Conservation (phyloP, 805 yeast genomes). For the Spathaspora sp. region DNA sequence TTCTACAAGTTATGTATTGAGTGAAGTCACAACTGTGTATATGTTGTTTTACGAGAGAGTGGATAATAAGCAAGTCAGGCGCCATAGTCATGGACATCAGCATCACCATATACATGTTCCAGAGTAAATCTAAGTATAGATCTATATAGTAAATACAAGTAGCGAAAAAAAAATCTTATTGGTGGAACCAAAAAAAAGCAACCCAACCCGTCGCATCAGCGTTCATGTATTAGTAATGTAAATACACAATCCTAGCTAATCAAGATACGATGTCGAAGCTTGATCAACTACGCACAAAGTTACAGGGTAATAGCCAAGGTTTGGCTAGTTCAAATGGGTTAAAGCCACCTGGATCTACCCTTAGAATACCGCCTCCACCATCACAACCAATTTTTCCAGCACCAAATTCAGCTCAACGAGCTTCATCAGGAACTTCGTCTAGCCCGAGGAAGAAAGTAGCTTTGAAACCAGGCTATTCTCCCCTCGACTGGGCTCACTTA, state of each 20-base stretch:
- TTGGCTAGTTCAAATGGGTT: neutral
- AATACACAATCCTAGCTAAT: neutral
- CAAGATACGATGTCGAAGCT: neutral
- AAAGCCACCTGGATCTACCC: neutral
- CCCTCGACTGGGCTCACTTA: slow-evolving; percentile 78
- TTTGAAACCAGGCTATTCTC: slow-evolving; percentile 77
- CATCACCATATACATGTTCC: neutral
- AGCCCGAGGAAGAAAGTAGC: slow-evolving; percentile 46
- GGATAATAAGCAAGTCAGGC: slow-evolving; percentile 25
- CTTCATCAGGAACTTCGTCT: slow-evolving; percentile 4
- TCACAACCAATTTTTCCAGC: slow-evolving; percentile 21
- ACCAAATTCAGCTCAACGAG: slow-evolving; percentile 36
- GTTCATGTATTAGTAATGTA: too few relatives aligned
- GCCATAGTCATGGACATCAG: neutral
- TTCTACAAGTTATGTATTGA: slow-evolving; percentile 51
- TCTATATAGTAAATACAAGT: neutral
- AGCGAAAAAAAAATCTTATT: neutral
- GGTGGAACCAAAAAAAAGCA: neutral
- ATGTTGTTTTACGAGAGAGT: slow-evolving; percentile 76
- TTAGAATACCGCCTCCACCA: neutral
- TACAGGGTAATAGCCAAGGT: neutral
- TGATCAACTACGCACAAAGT: neutral
- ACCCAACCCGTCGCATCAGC: neutral
- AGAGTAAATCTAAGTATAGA: neutral
- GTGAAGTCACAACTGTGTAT: slow-evolving; percentile 75